Conservation (phyloP, 176 grass and related monocot genomes). For the Lolium rigidum region DNA sequence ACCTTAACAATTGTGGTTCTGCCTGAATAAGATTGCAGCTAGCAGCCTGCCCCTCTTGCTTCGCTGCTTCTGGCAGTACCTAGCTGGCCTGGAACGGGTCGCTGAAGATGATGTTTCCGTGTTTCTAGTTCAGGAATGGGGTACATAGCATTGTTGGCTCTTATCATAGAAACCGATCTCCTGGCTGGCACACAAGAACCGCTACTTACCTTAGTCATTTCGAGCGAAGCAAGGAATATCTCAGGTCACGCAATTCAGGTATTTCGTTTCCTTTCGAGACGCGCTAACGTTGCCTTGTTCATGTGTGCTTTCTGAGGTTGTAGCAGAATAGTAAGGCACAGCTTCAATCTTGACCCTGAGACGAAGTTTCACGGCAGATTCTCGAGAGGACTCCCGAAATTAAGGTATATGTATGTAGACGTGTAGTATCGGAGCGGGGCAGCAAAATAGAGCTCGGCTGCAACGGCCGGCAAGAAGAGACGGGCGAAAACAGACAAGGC, state of each 20-base stretch:
- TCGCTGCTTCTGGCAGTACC: not conserved
- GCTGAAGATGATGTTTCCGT: conserved; percentile 26
- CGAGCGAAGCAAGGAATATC: conserved; percentile 55
- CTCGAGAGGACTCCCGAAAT: not conserved
- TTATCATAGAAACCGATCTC: conserved; percentile 28
- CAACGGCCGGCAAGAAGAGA: too few relatives aligned
- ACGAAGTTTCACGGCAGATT: not conserved
- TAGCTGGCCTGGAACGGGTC: not conserved
- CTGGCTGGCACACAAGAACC: conserved; percentile 41
- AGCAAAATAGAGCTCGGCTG: not conserved
- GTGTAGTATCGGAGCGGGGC: not conserved
- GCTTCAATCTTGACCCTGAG: not conserved
- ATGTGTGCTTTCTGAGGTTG: not conserved
- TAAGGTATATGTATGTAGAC: too few relatives aligned
- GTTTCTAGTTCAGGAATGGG: not conserved
- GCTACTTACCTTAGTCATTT: conserved; percentile 44
- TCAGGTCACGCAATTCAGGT: not conserved
- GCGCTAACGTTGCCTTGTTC: not conserved
- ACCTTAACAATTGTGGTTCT: conserved; percentile 12
- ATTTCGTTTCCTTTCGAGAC: conserved; percentile 5
- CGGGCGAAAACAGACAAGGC: too few relatives aligned
- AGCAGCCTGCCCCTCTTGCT: not conserved
- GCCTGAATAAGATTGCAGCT: conserved; percentile 14
- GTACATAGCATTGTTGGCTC: not conserved
- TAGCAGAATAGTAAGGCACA: not conserved